Evolutionary conservation across 768 basidiomycete genomes (phyloP).

Genomic region (Phylloporus sp.): DNA sequence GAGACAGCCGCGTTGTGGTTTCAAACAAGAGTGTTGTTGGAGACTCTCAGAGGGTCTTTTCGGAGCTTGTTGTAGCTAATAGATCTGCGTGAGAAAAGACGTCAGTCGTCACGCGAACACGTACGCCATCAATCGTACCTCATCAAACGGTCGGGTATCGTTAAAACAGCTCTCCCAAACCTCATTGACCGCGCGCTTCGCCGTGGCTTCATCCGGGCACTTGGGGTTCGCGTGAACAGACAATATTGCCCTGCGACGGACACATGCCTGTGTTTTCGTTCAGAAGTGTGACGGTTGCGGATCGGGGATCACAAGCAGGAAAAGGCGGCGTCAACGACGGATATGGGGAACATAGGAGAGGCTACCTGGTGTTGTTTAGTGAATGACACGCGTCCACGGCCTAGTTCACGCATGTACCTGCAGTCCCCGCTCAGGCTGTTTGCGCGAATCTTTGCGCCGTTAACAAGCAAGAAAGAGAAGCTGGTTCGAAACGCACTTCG

Average conservation of each 20-base stretch:
- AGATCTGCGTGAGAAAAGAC: constrained; percentile 30
- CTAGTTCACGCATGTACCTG: constrained; percentile 75
- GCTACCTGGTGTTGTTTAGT: constrained; percentile 91
- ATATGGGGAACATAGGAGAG: constrained; percentile 9
- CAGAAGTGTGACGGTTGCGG: not conserved
- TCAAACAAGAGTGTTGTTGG: not conserved
- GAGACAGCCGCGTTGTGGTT: not conserved
- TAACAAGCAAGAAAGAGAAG: not conserved
- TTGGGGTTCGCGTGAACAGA: constrained; percentile 80
- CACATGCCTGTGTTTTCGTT: constrained; percentile 61
- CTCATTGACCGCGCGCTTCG: constrained; percentile 89
- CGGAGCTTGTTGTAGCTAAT: constrained; percentile 16
- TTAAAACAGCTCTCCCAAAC: constrained; percentile 96
- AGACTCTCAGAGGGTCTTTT: not conserved
- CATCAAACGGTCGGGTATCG: constrained; percentile 96
- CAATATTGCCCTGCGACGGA: constrained; percentile 78
- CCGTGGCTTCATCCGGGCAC: constrained; percentile 71
- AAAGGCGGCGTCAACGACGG: constrained; percentile 9
- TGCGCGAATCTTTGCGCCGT: constrained; percentile 76
- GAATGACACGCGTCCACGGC: constrained; percentile 72
- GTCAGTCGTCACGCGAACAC: not conserved
- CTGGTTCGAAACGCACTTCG: constrained; percentile 58
- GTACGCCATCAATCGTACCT: constrained; percentile 46
- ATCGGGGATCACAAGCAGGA: constrained; percentile 2
- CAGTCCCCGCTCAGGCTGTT: constrained; percentile 95